These are phyloP conservation scores for Nelumbo lutea DNA, from an alignment of 164 flowering plant species.

Conservation along the genomic window DNA sequence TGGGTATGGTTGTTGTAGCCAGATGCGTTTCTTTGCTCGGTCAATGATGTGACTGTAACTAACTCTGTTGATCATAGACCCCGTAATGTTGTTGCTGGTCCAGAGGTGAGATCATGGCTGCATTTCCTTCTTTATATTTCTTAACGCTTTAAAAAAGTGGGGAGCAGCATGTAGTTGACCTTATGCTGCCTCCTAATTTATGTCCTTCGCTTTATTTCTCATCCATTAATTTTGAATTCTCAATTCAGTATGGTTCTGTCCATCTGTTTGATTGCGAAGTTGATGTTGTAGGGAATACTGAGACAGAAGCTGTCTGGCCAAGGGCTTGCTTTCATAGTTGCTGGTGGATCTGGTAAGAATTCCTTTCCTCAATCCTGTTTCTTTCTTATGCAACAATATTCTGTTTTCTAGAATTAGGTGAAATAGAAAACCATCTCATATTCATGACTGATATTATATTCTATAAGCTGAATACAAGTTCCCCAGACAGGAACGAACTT, in stretches of 20 bases:
- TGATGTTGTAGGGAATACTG: constrained; percentile 57
- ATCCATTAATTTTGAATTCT: neutral
- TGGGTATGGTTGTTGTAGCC: constrained; percentile 61
- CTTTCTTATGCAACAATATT: neutral
- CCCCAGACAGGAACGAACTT: too few species aligned
- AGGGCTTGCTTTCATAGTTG: constrained; percentile 91
- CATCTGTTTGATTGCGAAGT: constrained; percentile 9
- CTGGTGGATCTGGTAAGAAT: constrained; percentile 89
- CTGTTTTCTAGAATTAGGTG: neutral
- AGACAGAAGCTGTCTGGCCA: constrained; percentile 89
- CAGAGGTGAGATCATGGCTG: constrained; percentile 59
- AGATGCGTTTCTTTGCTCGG: constrained; percentile 97
- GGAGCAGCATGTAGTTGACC: neutral
- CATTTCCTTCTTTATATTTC: neutral
- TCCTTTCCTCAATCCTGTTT: neutral
- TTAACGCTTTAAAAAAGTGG: too few species aligned
- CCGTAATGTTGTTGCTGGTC: constrained; percentile 55
- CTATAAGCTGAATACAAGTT: too few species aligned
- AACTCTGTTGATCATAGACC: constrained; percentile 76
- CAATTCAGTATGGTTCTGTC: neutral
- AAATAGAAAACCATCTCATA: too few species aligned
- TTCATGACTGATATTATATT: too few species aligned
- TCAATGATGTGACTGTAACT: constrained; percentile 84
- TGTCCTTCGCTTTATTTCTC: neutral
- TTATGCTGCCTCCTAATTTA: neutral